Evolutionary conservation across 768 basidiomycete species (phyloP).

Genomic region (Termitomyces sp.): DNA sequence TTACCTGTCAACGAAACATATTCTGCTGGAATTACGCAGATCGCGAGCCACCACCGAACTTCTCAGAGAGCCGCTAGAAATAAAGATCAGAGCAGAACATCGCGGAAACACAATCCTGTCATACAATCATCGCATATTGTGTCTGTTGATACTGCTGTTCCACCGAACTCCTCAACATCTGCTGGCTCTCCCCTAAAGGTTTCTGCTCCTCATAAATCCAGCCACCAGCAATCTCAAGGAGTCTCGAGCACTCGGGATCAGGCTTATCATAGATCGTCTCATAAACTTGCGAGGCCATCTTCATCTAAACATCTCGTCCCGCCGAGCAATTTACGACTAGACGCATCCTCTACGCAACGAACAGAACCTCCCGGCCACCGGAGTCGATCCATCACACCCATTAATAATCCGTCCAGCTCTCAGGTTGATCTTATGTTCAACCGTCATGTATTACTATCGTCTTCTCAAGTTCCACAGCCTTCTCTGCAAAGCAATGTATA

Average conservation of each 20-base stretch:
- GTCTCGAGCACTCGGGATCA: not conserved
- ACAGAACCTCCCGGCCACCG: not conserved
- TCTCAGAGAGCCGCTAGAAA: not conserved
- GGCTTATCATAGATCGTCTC: not conserved
- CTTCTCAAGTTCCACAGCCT: constrained; percentile 9
- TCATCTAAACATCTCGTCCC: not conserved
- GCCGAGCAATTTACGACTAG: not conserved
- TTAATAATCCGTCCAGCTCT: not conserved
- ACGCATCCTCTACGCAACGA: not conserved
- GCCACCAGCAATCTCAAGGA: not conserved
- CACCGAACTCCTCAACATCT: not conserved
- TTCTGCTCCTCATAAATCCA: not conserved
- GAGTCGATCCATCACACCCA: not conserved
- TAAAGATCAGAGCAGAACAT: constrained; percentile 1
- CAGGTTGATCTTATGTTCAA: not conserved
- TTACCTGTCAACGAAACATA: not conserved
- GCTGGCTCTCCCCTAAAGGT: not conserved
- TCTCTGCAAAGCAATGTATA: constrained; percentile 6
- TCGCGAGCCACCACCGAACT: not conserved
- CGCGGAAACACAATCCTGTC: not conserved
- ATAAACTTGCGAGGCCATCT: not conserved
- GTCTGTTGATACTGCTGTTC: not conserved
- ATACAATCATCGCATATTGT: not conserved
- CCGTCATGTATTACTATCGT: constrained; percentile 3
- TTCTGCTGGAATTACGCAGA: not conserved